Base-by-base conservation (phyloP, 768 basidiomycete genomes). In the Auricularia sp. region DNA sequence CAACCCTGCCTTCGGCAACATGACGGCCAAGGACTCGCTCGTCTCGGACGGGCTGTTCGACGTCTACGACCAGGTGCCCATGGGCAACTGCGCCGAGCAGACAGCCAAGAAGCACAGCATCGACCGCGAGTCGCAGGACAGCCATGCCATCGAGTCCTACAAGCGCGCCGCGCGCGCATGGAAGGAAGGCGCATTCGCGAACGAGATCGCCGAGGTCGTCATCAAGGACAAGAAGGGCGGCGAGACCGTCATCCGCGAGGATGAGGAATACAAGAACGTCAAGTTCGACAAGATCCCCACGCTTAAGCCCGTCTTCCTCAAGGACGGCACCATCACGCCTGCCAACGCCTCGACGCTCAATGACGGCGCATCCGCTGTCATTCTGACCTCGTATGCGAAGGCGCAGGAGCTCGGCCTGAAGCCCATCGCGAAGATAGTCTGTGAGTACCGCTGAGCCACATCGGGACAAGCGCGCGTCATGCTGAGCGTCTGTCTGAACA, bases 261-360 rank as follows among this genome's bases (percentile, higher is more conserved):
- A 99, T 71, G 97, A 99, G 76, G 97, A 98, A 72, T 98, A 93
- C 83, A 98, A 95, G 81, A 90, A 93, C 69, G 86, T 99, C 68
- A 85, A 96, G 71, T 94, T 86, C 72, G 95, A 97, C 67, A 99
- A 99, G 76, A 84, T 98, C 68, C 91, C 94, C 39, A 79, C 85
- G 5, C 83, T 99, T 67, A 85, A 84, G 68, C 93, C 95, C 61
- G 89, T 89, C 39, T 99, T 99, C 85, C 87, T 89, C 77, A 82
- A 83, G 76, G 90, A 86, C 65, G 94, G 94, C 61, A 84, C 81
- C 62, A 93, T 99, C 78, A 99, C 97, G 21, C 89, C 97, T 65
- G 97, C 97, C 68, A 99, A 99, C 79, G 93, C 97, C 4, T 95
- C 92, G 18, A 90, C 84, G 66, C 75, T 99, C 70, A 97, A 93